Percentiles rank a stretch among this genome's conserved stretches.
Conservation (phyloP, 2,329 filamentous ascomycete genomes). For the Onygenales sp. region DNA sequence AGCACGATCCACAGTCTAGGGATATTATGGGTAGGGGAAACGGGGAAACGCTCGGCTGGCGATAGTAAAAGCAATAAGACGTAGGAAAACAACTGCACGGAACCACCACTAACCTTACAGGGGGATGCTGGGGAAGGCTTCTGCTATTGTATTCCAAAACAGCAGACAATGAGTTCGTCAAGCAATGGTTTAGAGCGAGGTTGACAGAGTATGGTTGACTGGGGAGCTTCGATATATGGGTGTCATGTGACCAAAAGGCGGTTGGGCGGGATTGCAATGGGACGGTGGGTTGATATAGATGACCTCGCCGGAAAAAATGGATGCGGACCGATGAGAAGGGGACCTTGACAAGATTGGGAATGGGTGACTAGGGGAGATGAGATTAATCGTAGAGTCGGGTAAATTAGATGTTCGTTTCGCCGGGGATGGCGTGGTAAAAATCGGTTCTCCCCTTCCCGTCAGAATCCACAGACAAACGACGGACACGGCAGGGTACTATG, state of each 20-base stretch:
- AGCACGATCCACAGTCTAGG: neutral
- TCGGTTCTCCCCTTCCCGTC: slow-evolving; percentile 2
- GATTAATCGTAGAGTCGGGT: neutral
- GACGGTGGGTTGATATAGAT: neutral
- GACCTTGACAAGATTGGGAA: neutral
- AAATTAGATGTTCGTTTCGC: neutral
- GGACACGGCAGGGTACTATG: slow-evolving; percentile 4
- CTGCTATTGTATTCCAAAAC: neutral
- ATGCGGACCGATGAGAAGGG: neutral
- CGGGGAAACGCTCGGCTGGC: neutral
- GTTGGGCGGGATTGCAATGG: neutral
- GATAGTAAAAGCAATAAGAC: neutral
- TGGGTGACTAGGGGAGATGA: neutral
- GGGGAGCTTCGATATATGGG: neutral
- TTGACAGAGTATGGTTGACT: neutral
- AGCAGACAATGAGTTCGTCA: slow-evolving; percentile 4
- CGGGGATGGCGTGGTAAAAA: neutral
- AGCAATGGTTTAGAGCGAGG: neutral
- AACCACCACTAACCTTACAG: slow-evolving; percentile 1
- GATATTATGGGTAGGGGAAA: neutral
- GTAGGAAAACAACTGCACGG: neutral
- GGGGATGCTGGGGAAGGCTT: neutral
- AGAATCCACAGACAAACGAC: slow-evolving; percentile 4
- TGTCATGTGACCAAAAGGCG: slow-evolving; percentile 2
- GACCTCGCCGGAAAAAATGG: slow-evolving; percentile 1